phyloP scores from a whole-genome alignment of 164 flowering plant genomes.

The Vitis riparia region DNA sequence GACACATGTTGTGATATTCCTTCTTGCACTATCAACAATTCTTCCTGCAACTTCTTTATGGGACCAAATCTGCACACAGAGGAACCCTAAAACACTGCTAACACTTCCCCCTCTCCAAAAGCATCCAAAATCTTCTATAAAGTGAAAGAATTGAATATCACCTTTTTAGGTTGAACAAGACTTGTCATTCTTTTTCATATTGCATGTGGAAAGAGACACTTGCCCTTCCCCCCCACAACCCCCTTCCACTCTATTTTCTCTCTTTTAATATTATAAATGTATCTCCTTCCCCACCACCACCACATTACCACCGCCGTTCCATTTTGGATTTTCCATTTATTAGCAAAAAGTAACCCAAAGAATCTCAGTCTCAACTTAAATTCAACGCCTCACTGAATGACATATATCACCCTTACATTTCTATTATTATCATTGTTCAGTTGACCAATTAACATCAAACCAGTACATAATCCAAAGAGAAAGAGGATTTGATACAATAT shows the following conservation, averaged over 20 bases:
- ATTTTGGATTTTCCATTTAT: too few relatives aligned
- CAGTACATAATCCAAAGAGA: too few relatives aligned
- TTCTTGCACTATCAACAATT: conserved; percentile 46
- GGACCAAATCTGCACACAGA: conserved; percentile 54
- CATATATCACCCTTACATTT: too few relatives aligned
- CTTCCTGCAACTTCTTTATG: conserved; percentile 67
- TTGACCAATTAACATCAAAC: too few relatives aligned
- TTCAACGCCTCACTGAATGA: too few relatives aligned
- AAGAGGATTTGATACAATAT: too few relatives aligned
- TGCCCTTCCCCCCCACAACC: conserved; percentile 2
- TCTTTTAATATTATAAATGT: background rate
- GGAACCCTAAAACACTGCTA: conserved; percentile 15
- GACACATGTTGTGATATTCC: conserved; percentile 68
- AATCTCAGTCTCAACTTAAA: too few relatives aligned
- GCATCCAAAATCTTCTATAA: conserved; percentile 54
- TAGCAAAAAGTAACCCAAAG: too few relatives aligned
- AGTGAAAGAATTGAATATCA: conserved; percentile 59
- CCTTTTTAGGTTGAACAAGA: conserved; percentile 61
- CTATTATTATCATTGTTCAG: too few relatives aligned
- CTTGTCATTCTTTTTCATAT: conserved; percentile 31
- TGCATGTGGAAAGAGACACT: conserved; percentile 51
- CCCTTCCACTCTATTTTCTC: background rate
- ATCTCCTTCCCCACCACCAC: too few relatives aligned
- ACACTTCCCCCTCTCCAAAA: conserved; percentile 20
- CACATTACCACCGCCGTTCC: too few relatives aligned